phyloP scores from a whole-genome alignment of 352 stramenopile genomes.

The Pythium phragmitis region DNA sequence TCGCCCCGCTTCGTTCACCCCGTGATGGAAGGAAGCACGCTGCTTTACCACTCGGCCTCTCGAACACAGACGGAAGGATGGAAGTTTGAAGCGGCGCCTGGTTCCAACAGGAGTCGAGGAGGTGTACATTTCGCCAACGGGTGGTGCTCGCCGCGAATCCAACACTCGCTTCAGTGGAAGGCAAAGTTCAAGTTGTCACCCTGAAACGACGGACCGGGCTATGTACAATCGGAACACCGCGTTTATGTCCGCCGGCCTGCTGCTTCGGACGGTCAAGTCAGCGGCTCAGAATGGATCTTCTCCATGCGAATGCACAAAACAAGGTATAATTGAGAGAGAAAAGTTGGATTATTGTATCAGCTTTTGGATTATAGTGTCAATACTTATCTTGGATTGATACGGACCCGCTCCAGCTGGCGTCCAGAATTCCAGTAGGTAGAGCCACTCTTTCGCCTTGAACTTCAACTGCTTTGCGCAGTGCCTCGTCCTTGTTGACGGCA shows the following conservation, averaged over 20 bases:
- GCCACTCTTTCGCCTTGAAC: not conserved
- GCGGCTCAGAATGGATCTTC: slow-evolving; percentile 1
- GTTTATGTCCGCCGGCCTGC: not conserved
- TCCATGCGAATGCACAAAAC: not conserved
- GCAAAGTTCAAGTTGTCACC: not conserved
- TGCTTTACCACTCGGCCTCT: slow-evolving; percentile 8
- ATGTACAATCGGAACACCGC: not conserved
- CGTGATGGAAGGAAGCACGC: not conserved
- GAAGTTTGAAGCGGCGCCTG: slow-evolving; percentile 1
- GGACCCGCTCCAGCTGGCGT: not conserved
- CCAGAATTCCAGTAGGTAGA: slow-evolving; percentile 11
- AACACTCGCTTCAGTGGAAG: not conserved
- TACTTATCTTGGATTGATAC: not conserved
- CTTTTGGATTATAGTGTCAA: not conserved
- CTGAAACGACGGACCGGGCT: not conserved
- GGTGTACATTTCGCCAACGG: not conserved
- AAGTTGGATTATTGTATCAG: too few relatives aligned
- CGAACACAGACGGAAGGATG: not conserved
- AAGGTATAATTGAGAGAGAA: not conserved
- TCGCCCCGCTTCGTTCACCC: not conserved
- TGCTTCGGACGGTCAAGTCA: not conserved
- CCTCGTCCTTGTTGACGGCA: not conserved
- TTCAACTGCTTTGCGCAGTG: not conserved
- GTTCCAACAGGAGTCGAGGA: not conserved
- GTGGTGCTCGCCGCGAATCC: not conserved